phyloP scores from a whole-genome alignment of 305 asterid species.

The Coffea humblotiana region DNA sequence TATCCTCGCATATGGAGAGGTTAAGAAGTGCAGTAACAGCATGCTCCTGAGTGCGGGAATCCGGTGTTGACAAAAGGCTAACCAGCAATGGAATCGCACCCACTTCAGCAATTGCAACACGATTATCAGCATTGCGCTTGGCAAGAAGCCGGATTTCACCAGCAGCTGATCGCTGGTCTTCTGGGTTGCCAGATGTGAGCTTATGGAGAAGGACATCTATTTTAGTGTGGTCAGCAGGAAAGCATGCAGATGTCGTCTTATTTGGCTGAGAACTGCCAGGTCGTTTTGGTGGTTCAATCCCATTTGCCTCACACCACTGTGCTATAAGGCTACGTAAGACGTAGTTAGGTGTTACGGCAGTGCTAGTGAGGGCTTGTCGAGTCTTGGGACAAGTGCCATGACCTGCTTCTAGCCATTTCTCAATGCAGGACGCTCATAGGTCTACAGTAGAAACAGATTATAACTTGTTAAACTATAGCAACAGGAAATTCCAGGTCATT shows the following conservation, averaged over 20 bases:
- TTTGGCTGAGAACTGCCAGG: constrained; percentile 49
- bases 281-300: constrained; percentile 80
- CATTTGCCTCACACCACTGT: constrained; percentile 93
- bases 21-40: constrained; percentile 94
- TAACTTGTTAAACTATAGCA: not conserved
- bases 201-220: constrained; percentile 67
- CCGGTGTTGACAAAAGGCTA: constrained; percentile 67
- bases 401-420: constrained; percentile 92
- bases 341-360: constrained; percentile 78
- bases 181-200: constrained; percentile 76
- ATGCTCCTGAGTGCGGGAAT: constrained; percentile 91
- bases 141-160: constrained; percentile 97
- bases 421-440: constrained; percentile 85
- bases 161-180: constrained; percentile 82
- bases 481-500: not conserved
- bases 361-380: constrained; percentile 71
- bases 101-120: constrained; percentile 94
- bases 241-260: constrained; percentile 55
- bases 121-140: constrained; percentile 87
- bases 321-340: constrained; percentile 93
- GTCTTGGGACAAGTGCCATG: constrained; percentile 93
- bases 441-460: constrained; percentile 43
- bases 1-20: constrained; percentile 89
- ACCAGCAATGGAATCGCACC: constrained; percentile 90
- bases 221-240: constrained; percentile 65